Evolutionary conservation across 140 eudicot genomes (phyloP).

Genomic region (Senecio squalidus): DNA sequence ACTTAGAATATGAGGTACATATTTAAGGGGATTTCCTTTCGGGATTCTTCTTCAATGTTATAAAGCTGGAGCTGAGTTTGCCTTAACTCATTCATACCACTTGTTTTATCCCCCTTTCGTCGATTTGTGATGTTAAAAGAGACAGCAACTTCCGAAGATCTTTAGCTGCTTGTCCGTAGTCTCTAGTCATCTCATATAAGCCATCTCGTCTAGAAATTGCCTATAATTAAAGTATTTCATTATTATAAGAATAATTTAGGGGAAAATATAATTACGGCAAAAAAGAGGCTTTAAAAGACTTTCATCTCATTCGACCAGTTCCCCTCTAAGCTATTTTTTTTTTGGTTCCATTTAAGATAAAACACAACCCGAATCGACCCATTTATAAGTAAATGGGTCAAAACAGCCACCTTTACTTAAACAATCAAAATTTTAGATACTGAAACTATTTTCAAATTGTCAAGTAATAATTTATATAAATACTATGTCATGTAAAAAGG

Average conservation of each 20-base stretch:
- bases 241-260: background rate
- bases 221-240: slow-evolving; percentile 24
- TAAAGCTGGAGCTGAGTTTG: no score
- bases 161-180: slow-evolving; percentile 56
- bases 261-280: no score
- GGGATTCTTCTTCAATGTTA: slow-evolving; percentile 61
- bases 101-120: slow-evolving; percentile 19
- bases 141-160: slow-evolving; percentile 54
- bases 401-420: no score
- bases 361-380: no score
- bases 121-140: slow-evolving; percentile 38
- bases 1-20: slow-evolving; percentile 80
- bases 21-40: slow-evolving; percentile 49
- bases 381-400: no score
- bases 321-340: background rate
- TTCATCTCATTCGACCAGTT: background rate
- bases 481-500: no score
- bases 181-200: slow-evolving; percentile 69
- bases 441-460: no score
- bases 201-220: slow-evolving; percentile 70
- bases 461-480: no score
- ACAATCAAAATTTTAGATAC: no score
- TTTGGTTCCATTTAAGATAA: no score
- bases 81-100: slow-evolving; percentile 24
- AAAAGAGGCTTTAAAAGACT: background rate